Conservation (phyloP, 192 early-diverging fungal species). For the Coemansia sp. region DNA sequence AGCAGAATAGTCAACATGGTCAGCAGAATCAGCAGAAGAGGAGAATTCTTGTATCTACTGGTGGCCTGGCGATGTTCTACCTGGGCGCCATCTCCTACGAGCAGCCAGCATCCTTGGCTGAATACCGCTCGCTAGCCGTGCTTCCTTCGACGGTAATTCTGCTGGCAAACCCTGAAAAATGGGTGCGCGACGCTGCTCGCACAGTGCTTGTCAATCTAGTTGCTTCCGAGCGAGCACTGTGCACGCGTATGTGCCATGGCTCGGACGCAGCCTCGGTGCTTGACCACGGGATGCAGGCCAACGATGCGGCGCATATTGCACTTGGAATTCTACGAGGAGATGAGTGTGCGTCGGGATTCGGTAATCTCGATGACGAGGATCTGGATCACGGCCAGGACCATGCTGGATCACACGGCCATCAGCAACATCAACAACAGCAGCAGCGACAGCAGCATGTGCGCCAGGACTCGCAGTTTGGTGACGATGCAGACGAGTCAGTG, state of each 20-base stretch:
- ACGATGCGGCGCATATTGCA: constrained; percentile 33
- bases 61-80: constrained; percentile 34
- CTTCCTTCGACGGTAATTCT: constrained; percentile 32
- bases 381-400: neutral
- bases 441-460: neutral
- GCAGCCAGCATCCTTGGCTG: constrained; percentile 20
- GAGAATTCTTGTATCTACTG: constrained; percentile 23
- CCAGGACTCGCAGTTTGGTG: constrained; percentile 2
- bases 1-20: neutral
- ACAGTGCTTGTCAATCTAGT: constrained; percentile 43
- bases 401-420: neutral
- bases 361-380: constrained; percentile 27
- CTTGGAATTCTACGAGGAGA: constrained; percentile 31
- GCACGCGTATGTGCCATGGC: neutral
- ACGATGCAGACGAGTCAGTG: constrained; percentile 14
- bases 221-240: constrained; percentile 23
- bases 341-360: constrained; percentile 40
- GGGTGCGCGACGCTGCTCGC: constrained; percentile 43
- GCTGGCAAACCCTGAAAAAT: constrained; percentile 40
- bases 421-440: neutral
- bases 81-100: constrained; percentile 46
- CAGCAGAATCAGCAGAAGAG: constrained; percentile 1
- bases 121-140: constrained; percentile 18
- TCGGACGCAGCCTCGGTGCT: constrained; percentile 3
- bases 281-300: constrained; percentile 8